Evolutionary conservation across 371 early-diverging fungal species (phyloP).

Genomic region (Mucor piriformis): DNA sequence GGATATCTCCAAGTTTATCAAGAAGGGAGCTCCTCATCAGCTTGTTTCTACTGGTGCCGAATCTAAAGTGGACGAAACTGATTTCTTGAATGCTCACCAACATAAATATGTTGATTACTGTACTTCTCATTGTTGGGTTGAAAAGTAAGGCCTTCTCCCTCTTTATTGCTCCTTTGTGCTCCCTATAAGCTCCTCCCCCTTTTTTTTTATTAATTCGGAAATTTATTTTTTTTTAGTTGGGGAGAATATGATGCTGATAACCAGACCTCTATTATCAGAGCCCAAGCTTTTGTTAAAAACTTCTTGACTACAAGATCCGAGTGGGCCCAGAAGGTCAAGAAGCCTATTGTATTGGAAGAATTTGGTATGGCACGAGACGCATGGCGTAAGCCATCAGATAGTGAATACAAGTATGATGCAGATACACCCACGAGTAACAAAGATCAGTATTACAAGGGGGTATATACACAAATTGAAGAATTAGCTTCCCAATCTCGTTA

Average conservation of each 20-base stretch:
- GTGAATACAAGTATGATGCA: constrained; percentile 42
- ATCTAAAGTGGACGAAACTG: constrained; percentile 47
- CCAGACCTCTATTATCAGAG: constrained; percentile 4
- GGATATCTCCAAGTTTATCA: constrained; percentile 50
- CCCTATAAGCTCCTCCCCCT: not conserved
- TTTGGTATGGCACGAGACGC: constrained; percentile 63
- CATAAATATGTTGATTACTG: constrained; percentile 51
- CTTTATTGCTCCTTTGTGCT: not conserved
- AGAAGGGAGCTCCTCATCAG: constrained; percentile 49
- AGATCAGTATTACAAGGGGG: constrained; percentile 46
- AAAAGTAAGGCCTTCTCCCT: constrained; percentile 42
- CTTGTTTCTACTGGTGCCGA: constrained; percentile 60
- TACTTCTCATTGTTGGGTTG: constrained; percentile 62
- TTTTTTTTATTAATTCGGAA: not conserved
- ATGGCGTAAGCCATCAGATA: constrained; percentile 33
- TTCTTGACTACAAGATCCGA: constrained; percentile 34
- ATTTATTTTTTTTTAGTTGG: constrained; percentile 33
- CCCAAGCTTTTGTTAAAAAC: constrained; percentile 26
- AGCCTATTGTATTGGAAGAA: constrained; percentile 62
- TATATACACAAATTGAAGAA: constrained; percentile 40
- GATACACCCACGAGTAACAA: constrained; percentile 48
- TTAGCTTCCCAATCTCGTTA: constrained; percentile 25
- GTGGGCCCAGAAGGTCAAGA: constrained; percentile 47
- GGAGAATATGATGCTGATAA: constrained; percentile 50
- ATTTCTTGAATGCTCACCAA: constrained; percentile 54